A percentile compares a stretch with the other conserved stretches of the same genome.
Conservation (phyloP, 2,329 filamentous ascomycete species). For the Fusarium sp. region DNA sequence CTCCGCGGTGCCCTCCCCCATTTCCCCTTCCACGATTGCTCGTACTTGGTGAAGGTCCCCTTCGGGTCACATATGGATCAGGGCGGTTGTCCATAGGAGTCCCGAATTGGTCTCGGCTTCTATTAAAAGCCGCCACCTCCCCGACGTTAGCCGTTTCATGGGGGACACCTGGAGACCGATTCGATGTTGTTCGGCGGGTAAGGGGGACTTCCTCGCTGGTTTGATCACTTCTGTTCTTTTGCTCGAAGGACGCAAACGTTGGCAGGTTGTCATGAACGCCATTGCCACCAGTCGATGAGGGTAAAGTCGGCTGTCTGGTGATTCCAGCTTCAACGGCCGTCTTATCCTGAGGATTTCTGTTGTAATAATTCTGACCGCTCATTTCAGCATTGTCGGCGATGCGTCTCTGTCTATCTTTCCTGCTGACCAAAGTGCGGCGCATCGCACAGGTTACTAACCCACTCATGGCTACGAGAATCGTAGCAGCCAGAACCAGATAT, state of each 20-base stretch:
- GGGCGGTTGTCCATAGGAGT: conserved; percentile 62
- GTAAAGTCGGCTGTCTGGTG: conserved; percentile 67
- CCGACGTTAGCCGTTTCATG: conserved; percentile 53
- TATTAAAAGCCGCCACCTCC: conserved; percentile 50
- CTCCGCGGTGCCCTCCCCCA: conserved; percentile 58
- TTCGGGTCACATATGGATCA: conserved; percentile 60
- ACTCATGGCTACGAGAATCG: conserved; percentile 83
- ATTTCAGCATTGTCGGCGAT: conserved; percentile 96
- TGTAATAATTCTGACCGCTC: conserved; percentile 94
- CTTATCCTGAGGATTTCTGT: conserved; percentile 70
- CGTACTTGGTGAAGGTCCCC: conserved; percentile 60
- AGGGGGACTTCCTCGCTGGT: conserved; percentile 77
- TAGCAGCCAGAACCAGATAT: conserved; percentile 90
- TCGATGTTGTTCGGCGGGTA: conserved; percentile 72
- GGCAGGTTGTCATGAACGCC: conserved; percentile 62
- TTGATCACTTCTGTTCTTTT: conserved; percentile 69
- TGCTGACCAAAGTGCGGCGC: conserved; percentile 88
- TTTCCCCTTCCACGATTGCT: conserved; percentile 66
- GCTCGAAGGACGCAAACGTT: conserved; percentile 74
- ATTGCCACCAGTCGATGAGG: conserved; percentile 66
- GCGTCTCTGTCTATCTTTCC: conserved; percentile 91
- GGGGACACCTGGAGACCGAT: conserved; percentile 63
- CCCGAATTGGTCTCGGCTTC: conserved; percentile 70
- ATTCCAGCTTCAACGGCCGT: conserved; percentile 53
- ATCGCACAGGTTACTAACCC: conserved; percentile 92